Evolutionary conservation across 2,329 filamentous ascomycete species (phyloP), one percentile per base, ranked within the genome.

Genomic region (Arthrinium phaeospermum): DNA sequence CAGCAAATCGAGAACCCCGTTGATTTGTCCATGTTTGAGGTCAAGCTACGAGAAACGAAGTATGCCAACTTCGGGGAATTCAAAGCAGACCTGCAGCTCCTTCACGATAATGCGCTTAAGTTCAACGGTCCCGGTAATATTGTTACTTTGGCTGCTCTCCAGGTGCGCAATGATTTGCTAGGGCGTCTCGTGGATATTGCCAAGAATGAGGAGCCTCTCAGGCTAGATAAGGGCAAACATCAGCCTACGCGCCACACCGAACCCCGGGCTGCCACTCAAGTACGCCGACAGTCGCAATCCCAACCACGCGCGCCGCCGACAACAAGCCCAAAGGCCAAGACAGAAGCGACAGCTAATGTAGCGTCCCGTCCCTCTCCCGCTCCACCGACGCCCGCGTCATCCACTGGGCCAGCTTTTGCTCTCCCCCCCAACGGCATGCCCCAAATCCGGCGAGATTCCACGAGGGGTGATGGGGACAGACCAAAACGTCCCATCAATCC

Each of bases 401-500:
- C 85, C 47, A 84, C 87, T 27, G 83, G 85, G 6, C 88, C 87
- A 44, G 89, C 92, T 0, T 97, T 95, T 82, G 94, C 94, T 2
- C 86, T 97, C 14, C 91, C 93, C 34, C 90, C 94, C 1, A 91
- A 94, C 76, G 94, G 94, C 1, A 88, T 94, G 51, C 94, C 94
- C 12, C 87, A 94, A 51, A 96, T 96, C 75, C 92, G 96, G 71
- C 93, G 96, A 27, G 94, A 97, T 78, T 97, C 94, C 1, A 92
- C 91, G 7, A 92, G 92, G 72, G 88, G 89, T 5, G 94, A 95
- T 76, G 93, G 92, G 72, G 89, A 91, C 75, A 91, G 96, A 70
- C 95, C 96, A 14, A 98, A 98, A 86, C 92, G 96, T 71, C 94
- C 96, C 19, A 98, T 98, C 71, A 94, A 98, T 78, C 93, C 95